Evolutionary conservation across 2,329 filamentous ascomycete species (phyloP).

Genomic region (Capronia epimyces): DNA sequence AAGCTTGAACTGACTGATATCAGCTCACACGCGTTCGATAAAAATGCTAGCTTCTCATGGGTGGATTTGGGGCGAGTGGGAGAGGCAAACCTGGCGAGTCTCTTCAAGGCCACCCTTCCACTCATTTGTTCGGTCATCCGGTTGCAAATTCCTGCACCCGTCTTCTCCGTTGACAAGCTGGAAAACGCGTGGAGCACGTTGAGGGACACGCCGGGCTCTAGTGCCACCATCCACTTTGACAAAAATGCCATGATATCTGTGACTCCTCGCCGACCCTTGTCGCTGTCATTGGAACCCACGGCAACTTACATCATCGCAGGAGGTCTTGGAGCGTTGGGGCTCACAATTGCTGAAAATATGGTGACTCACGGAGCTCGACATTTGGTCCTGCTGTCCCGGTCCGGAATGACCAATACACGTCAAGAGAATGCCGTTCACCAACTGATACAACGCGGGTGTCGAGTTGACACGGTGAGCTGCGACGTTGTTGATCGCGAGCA

Average conservation of each 20-base stretch:
- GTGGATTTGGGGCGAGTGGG: too few species aligned
- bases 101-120: too few species aligned
- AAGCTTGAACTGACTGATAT: too few species aligned
- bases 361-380: slow-evolving; percentile 29
- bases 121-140: too few species aligned
- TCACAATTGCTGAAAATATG: slow-evolving; percentile 29
- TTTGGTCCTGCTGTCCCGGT: slow-evolving; percentile 33
- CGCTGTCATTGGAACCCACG: background rate
- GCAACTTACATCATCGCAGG: background rate
- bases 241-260: background rate
- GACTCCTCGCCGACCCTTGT: background rate
- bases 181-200: background rate
- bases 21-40: too few species aligned
- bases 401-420: slow-evolving; percentile 26
- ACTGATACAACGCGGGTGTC: slow-evolving; percentile 20
- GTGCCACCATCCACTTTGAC: too few species aligned
- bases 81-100: too few species aligned
- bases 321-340: slow-evolving; percentile 26
- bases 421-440: slow-evolving; percentile 7
- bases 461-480: slow-evolving; percentile 25
- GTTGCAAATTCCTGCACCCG: too few species aligned
- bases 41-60: too few species aligned
- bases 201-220: too few species aligned
- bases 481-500: slow-evolving; percentile 24
- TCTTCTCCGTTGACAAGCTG: too few species aligned